Conservation (phyloP, 768 basidiomycete genomes). For the Butyriboletus loyo region DNA sequence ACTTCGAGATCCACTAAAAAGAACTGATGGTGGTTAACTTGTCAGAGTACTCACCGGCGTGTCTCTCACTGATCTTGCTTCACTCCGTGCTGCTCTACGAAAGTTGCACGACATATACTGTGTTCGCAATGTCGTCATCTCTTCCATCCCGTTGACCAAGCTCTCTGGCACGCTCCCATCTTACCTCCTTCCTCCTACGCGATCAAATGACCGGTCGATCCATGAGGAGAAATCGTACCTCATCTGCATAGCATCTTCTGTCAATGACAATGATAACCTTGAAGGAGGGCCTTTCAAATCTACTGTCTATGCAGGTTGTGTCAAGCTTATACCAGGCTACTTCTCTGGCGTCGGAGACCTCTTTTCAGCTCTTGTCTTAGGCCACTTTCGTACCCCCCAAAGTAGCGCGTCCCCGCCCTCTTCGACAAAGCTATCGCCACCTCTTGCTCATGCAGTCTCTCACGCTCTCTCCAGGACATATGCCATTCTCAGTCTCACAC, state of each 20-base stretch:
- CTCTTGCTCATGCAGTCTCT: slow-evolving; percentile 47
- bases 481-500: slow-evolving; percentile 63
- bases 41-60: slow-evolving; percentile 72
- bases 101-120: slow-evolving; percentile 72
- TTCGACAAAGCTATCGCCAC: slow-evolving; percentile 3
- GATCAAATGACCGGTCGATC: neutral
- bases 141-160: slow-evolving; percentile 77
- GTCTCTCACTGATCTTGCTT: slow-evolving; percentile 59
- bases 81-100: slow-evolving; percentile 65
- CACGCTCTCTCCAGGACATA: slow-evolving; percentile 74
- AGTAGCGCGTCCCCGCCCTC: neutral
- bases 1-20: neutral
- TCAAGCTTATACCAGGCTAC: slow-evolving; percentile 84
- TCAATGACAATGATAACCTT: slow-evolving; percentile 20
- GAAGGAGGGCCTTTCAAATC: slow-evolving; percentile 29
- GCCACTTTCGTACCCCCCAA: slow-evolving; percentile 54
- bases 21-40: neutral
- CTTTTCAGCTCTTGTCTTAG: slow-evolving; percentile 89
- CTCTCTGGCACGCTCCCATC: slow-evolving; percentile 54
- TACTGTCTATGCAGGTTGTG: slow-evolving; percentile 62
- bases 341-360: slow-evolving; percentile 97
- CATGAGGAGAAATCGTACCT: slow-evolving; percentile 46
- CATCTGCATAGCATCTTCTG: slow-evolving; percentile 76
- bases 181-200: slow-evolving; percentile 33
- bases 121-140: slow-evolving; percentile 88